A percentile compares a stretch with the other conserved stretches of the same genome.
Evolutionary conservation across 306 rosid species (phyloP).

Genomic region (Prunus padus): DNA sequence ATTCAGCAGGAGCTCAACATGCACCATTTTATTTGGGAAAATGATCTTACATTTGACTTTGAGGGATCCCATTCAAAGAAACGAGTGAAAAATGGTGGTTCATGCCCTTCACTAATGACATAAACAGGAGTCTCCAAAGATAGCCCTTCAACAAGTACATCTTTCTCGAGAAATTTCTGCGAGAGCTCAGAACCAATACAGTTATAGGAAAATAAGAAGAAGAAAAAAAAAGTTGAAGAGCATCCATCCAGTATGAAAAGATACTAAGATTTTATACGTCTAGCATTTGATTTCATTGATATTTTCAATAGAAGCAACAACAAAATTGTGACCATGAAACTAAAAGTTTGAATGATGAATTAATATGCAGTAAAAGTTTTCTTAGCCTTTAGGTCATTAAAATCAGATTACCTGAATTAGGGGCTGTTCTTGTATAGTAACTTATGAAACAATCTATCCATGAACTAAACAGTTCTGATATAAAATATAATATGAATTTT

Average conservation of each 20-base stretch:
- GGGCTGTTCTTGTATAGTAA: neutral
- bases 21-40: neutral
- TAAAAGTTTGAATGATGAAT: neutral
- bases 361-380: neutral
- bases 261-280: neutral
- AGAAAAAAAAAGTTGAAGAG: neutral
- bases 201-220: conserved; percentile 8
- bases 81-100: conserved; percentile 78
- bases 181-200: conserved; percentile 18
- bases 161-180: conserved; percentile 86
- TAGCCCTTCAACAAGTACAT: conserved; percentile 64
- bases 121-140: conserved; percentile 63
- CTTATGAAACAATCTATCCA: neutral
- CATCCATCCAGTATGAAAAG: neutral
- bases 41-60: conserved; percentile 64
- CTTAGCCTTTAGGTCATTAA: too few species aligned
- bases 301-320: too few species aligned
- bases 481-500: neutral
- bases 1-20: neutral
- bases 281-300: neutral
- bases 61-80: conserved; percentile 85
- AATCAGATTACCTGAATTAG: neutral
- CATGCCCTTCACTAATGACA: conserved; percentile 77
- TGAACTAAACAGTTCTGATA: neutral
- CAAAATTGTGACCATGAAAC: neutral